Base-by-base conservation (phyloP, 345 rosid species). In the Geranium rotundifolium region DNA sequence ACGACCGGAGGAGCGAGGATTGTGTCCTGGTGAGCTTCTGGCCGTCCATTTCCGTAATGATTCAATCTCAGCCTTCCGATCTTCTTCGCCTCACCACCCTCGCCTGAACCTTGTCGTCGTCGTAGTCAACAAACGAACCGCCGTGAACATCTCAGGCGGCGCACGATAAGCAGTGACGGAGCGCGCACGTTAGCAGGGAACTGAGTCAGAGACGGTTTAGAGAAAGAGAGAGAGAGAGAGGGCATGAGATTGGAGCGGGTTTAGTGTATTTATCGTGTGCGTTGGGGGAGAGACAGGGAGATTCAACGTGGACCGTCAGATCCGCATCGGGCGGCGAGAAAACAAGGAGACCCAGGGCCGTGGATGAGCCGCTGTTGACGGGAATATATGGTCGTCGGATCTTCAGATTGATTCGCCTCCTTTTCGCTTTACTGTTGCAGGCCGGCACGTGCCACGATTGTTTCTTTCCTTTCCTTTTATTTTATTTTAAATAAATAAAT, bases 1-100 rank as follows among this genome's bases (percentile, higher is more conserved):
- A 81, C 19, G 96, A 86, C 41, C 95, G 87, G 60, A 92, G 88
- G 29, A 93, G 88, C 55, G 95, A 87, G 2, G 99, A 93, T 55
- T 85, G 81, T 0, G 91, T 89, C 60, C 95, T 73, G 61, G 95
- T 85, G 0, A 90, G 86, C 88, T 82, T 34, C 41, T 5, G 10
- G 73, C 82, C 82, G 50, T 87, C 95, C 98, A 85, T 87, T 71
- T 59, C 9, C 2, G 56, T 29, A 2, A 4, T 19, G 67, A 71
- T 62, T 10, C 23, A 58, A 60, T 50, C 62, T 56, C 61, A 49
- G 19, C 67, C 73, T 73, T 61, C 59, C 15, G 73, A 69, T 8
- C 31, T 6, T 13, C 27, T 1, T 23, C 27, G 27, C 1, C 27
- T 23, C 27, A 23, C 27, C 27, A 23, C 27, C 2, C 27, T 23